phyloP scores from a whole-genome alignment of 148 eudicot genomes.

The Nyssa sinensis region DNA sequence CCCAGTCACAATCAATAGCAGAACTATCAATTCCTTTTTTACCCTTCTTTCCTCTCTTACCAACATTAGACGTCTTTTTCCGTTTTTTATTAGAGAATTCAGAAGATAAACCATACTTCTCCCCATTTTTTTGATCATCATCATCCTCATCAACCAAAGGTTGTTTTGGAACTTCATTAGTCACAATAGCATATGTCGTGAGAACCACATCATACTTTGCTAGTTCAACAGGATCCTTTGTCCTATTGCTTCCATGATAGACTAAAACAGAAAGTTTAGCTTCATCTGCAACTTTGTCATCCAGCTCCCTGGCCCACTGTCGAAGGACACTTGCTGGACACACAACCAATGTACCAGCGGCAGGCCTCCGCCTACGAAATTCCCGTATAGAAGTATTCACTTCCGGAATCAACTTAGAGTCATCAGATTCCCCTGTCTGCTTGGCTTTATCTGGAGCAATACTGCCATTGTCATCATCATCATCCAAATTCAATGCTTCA shows the following conservation, averaged over 20 bases:
- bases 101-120: slow-evolving; percentile 56
- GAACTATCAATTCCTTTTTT: slow-evolving; percentile 49
- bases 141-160: slow-evolving; percentile 79
- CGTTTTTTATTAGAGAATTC: slow-evolving; percentile 60
- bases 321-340: slow-evolving; percentile 98
- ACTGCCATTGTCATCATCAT: slow-evolving; percentile 54
- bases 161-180: slow-evolving; percentile 92
- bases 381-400: slow-evolving; percentile 40
- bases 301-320: slow-evolving; percentile 93
- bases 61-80: slow-evolving; percentile 36
- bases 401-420: slow-evolving; percentile 34
- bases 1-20: slow-evolving; percentile 48
- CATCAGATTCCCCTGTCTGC: slow-evolving; percentile 33
- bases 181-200: slow-evolving; percentile 89
- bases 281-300: slow-evolving; percentile 69
- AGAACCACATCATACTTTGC: slow-evolving; percentile 84
- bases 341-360: slow-evolving; percentile 95
- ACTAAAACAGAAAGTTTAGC: slow-evolving; percentile 62
- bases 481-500: slow-evolving; percentile 78
- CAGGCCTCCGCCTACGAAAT: slow-evolving; percentile 58
- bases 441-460: slow-evolving; percentile 28
- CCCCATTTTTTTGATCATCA: slow-evolving; percentile 61
- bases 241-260: slow-evolving; percentile 92
- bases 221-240: slow-evolving; percentile 66
- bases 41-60: slow-evolving; percentile 73